Percentiles rank a stretch among this genome's conserved stretches.
phyloP scores from a whole-genome alignment of 179 eudicot species.

The Beta corolliflora region DNA sequence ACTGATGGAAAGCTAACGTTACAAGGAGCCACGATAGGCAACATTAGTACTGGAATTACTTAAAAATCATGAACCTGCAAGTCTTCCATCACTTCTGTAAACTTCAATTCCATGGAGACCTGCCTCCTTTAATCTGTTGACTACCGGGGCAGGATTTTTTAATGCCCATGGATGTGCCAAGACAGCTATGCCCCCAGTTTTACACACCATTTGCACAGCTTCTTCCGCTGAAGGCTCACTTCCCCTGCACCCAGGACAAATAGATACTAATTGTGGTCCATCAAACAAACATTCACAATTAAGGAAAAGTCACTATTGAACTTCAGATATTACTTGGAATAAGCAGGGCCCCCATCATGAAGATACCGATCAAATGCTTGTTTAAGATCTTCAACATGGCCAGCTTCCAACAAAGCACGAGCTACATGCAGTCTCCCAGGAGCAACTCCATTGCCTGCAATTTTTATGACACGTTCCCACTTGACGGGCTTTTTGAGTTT shows the following conservation, averaged over 20 bases:
- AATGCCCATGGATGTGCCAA: conserved; percentile 99
- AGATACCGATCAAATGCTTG: conserved; percentile 91
- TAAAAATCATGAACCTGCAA: conserved; percentile 56
- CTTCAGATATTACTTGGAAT: conserved; percentile 64
- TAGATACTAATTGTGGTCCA: background rate
- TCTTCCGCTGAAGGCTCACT: conserved; percentile 87
- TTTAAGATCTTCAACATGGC: conserved; percentile 88
- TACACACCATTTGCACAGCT: conserved; percentile 65
- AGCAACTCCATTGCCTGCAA: conserved; percentile 94
- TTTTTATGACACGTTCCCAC: conserved; percentile 78
- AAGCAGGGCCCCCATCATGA: conserved; percentile 96
- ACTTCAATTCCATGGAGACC: conserved; percentile 95
- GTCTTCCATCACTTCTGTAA: conserved; percentile 89
- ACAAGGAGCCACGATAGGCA: background rate
- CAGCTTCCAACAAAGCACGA: conserved; percentile 96
- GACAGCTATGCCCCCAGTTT: conserved; percentile 89
- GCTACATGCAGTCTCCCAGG: conserved; percentile 98
- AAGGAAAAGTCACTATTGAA: background rate
- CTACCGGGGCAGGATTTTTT: conserved; percentile 63
- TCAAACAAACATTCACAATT: background rate
- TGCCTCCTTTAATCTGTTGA: conserved; percentile 69
- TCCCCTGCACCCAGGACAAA: conserved; percentile 55
- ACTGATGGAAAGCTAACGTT: background rate
- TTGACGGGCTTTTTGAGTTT: conserved; percentile 78
- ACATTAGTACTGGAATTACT: background rate